Base-by-base conservation (phyloP, 1,139 yeast genomes). In the Saccharomycopsis phalli region DNA sequence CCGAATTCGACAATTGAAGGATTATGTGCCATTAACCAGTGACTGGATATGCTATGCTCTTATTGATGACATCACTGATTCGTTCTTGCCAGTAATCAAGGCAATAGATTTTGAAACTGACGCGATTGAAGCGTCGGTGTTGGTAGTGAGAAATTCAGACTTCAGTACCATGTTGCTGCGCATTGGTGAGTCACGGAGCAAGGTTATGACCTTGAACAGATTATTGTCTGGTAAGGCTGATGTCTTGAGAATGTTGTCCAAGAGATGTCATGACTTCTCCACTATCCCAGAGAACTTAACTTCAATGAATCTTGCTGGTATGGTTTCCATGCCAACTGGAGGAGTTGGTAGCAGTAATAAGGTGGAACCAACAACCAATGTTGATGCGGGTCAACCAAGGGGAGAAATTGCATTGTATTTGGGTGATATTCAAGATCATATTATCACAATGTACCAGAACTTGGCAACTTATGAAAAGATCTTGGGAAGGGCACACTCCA, bases 341-440 rank as follows among this genome's bases (percentile, higher is more conserved):
- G 33, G 22, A 4, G 21, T 21, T 4, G 4, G 4, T 23, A 6
- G 14, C 19, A 11, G 29, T 8, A 18, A 21, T 13, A 25, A 21
- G 13, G 26, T 25, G 22, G 13, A 13, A 19, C 33, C 30, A 6
- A 14, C 21, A 20, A 11, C 23, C 11, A 6, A 26, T 28, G 45
- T 39, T 13, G 44, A 42, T 16, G 34, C 34, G 11, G 32, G 43
- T n/a, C 83, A 78, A 55, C 91, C 91, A 44, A 68, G 93, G 54
- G 87, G 81, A 14, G 91, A 81, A 54, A 81, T 81, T 55, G 91
- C 91, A 0, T 68, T 91, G 49, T 91, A 88, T 57, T 63, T 83
- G 38, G 91, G 93, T 34, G 97, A 87, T 64, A 88, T 88, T 53
- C 96, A 88, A 61, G 98, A 91, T 63, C 98, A 88, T 71, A 83